These are phyloP conservation scores for Perkinsus chesapeaki DNA, from an alignment of 169 alveolate genomes.

Conservation along the genomic window DNA sequence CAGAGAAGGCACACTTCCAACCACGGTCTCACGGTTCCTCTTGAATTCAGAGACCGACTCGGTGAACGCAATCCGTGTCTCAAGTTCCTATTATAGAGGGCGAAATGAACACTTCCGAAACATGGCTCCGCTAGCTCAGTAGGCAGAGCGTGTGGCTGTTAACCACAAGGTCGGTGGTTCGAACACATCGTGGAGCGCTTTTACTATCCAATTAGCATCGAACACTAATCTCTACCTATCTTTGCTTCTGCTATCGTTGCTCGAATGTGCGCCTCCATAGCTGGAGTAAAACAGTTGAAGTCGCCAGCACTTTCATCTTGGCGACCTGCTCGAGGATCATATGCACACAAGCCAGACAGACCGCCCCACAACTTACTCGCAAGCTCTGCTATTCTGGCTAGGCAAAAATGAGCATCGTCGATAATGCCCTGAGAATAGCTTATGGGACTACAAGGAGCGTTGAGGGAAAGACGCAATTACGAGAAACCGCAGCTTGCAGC, in stretches of 20 bases:
- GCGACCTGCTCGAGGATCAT: background rate
- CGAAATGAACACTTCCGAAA: background rate
- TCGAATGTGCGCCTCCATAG: background rate
- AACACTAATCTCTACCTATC: background rate
- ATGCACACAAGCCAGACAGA: background rate
- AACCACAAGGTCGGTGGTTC: slow-evolving; percentile 93
- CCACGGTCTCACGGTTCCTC: too few relatives aligned
- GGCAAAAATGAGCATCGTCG: background rate
- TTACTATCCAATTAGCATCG: background rate
- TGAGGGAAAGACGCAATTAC: too few relatives aligned
- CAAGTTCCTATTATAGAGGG: background rate
- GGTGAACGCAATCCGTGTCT: too few relatives aligned
- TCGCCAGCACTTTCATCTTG: background rate
- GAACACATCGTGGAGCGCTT: slow-evolving; percentile 56
- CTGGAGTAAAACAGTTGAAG: background rate
- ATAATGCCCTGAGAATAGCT: background rate
- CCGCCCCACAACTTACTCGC: background rate
- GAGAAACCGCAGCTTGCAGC: too few relatives aligned
- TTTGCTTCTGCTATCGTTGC: background rate
- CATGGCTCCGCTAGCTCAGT: slow-evolving; percentile 1
- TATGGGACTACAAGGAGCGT: background rate
- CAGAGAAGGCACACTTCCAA: too few relatives aligned
- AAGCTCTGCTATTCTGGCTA: background rate
- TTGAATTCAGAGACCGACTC: too few relatives aligned
- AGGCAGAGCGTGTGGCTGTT: slow-evolving; percentile 88